These are phyloP conservation scores for Obelidium mucronatum DNA, from an alignment of 192 early-diverging fungal genomes.

Conservation along the genomic window DNA sequence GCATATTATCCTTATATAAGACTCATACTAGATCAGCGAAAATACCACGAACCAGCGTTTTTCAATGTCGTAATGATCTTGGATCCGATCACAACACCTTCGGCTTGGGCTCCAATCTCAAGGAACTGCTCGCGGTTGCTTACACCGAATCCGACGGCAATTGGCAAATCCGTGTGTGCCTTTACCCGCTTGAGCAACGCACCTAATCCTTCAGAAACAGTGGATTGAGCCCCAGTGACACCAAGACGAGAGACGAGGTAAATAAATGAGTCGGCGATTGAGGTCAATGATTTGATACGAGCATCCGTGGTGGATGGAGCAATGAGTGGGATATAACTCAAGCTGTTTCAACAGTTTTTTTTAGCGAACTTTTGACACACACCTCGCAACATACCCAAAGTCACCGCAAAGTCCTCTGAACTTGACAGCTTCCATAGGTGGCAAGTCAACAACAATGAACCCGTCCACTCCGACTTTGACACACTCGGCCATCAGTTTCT, in stretches of 20 bases:
- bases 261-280: slow-evolving; percentile 90
- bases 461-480: slow-evolving; percentile 88
- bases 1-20: not conserved
- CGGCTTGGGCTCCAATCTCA: slow-evolving; percentile 83
- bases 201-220: slow-evolving; percentile 74
- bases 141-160: slow-evolving; percentile 99
- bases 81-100: slow-evolving; percentile 96
- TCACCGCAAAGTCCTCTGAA: slow-evolving; percentile 83
- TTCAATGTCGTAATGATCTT: slow-evolving; percentile 86
- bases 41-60: slow-evolving; percentile 47
- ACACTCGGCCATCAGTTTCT: slow-evolving; percentile 84
- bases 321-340: slow-evolving; percentile 89
- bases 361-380: no score
- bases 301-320: slow-evolving; percentile 91
- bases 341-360: no score
- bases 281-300: slow-evolving; percentile 79
- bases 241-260: slow-evolving; percentile 95
- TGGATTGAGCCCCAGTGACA: slow-evolving; percentile 84
- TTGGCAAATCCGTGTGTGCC: slow-evolving; percentile 77
- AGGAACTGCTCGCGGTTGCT: slow-evolving; percentile 87
- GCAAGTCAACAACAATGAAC: slow-evolving; percentile 96
- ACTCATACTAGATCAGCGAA: no score
- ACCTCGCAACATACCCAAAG: slow-evolving; percentile 67
- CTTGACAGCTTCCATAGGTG: slow-evolving; percentile 91
- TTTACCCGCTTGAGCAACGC: slow-evolving; percentile 79